These are phyloP conservation scores for Pichia sp. DNA, from an alignment of 1,139 yeast genomes.

Conservation along the genomic window DNA sequence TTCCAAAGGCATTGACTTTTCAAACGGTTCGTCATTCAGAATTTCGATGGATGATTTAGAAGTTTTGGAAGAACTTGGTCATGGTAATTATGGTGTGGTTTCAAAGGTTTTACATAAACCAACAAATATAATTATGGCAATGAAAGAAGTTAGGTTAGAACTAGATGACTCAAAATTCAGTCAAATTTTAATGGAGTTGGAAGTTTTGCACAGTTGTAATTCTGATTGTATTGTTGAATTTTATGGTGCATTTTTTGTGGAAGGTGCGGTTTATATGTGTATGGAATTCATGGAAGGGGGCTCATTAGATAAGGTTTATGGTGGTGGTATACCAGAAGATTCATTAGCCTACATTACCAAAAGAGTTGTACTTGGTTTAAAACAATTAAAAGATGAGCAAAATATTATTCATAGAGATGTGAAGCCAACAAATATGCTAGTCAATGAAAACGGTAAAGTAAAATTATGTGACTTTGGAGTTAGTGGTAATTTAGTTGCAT, in stretches of 20 bases:
- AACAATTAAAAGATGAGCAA: constrained; percentile 78
- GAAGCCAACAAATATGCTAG: constrained; percentile 90
- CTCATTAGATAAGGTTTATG: constrained; percentile 80
- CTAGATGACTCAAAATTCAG: constrained; percentile 86
- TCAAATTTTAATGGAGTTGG: constrained; percentile 93
- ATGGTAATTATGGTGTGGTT: constrained; percentile 95
- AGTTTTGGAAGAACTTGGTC: constrained; percentile 77
- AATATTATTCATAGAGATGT: constrained; percentile 96
- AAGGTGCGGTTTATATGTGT: constrained; percentile 97
- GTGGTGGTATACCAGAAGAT: constrained; percentile 63
- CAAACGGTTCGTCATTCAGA: constrained; percentile 79
- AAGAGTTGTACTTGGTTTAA: constrained; percentile 75
- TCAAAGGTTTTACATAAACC: constrained; percentile 89
- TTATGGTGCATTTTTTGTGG: constrained; percentile 94
- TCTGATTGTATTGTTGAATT: constrained; percentile 91
- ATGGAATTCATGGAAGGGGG: constrained; percentile 99
- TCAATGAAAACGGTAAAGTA: constrained; percentile 74
- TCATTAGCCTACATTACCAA: constrained; percentile 77
- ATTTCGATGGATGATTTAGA: constrained; percentile 85
- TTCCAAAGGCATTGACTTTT: constrained; percentile 85
- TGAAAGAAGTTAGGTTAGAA: constrained; percentile 92
- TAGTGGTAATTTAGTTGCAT: constrained; percentile 89
- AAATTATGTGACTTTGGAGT: constrained; percentile 97
- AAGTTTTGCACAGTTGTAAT: constrained; percentile 82
- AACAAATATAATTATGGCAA: constrained; percentile 90